Conservation (phyloP, 805 yeast species). For the Saturnispora bothae region DNA sequence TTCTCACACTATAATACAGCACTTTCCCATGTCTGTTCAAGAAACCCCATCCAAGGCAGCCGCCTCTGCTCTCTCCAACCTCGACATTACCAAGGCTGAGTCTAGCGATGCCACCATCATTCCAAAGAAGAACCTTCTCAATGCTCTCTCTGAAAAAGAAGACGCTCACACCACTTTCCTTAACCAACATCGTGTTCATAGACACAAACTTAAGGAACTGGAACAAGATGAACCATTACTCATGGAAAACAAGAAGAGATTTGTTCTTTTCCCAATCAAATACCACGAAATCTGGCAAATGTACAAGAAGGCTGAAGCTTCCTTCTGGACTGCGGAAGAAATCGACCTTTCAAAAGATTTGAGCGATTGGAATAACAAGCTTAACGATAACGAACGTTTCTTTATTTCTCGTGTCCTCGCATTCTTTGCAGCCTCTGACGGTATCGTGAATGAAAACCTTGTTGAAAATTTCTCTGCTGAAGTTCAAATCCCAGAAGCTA, state of each 20-base stretch:
- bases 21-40: constrained; percentile 36
- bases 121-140: constrained; percentile 26
- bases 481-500: constrained; percentile 95
- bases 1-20: not conserved
- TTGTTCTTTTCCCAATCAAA: constrained; percentile 90
- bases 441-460: constrained; percentile 94
- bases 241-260: constrained; percentile 74
- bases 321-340: constrained; percentile 99
- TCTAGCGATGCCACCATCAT: constrained; percentile 25
- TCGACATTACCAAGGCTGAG: constrained; percentile 31
- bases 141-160: constrained; percentile 16
- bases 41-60: constrained; percentile 66
- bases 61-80: constrained; percentile 43
- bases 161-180: constrained; percentile 46
- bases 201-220: constrained; percentile 58
- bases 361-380: constrained; percentile 83
- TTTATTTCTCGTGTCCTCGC: constrained; percentile 91
- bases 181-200: constrained; percentile 53
- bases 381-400: constrained; percentile 86
- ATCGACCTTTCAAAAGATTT: constrained; percentile 88
- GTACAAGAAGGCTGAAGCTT: constrained; percentile 98
- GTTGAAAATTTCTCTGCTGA: constrained; percentile 97
- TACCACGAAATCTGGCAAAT: constrained; percentile 98
- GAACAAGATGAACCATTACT: constrained; percentile 88
- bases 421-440: constrained; percentile 97